Evolutionary conservation across 371 early-diverging fungal species (phyloP), one percentile per base, ranked within the genome.

Genomic region (Mucor lusitanicus): DNA sequence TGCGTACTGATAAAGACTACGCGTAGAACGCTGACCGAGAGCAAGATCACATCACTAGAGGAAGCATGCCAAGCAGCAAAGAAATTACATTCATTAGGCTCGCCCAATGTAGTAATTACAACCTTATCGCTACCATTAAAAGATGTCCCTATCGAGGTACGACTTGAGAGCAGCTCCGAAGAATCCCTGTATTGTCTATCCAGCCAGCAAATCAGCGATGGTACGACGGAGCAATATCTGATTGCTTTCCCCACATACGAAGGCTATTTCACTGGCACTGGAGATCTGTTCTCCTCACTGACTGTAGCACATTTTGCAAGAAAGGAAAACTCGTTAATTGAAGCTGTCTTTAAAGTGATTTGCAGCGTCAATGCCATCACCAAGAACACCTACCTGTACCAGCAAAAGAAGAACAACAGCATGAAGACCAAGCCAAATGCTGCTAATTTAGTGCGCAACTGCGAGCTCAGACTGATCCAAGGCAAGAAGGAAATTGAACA

Each of bases 251-350:
- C 94, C 12, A 87, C 87, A 13, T 87, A 92, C 40, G 72, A 76
- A 5, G 95, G 90, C 1, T 86, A 88, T 56, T 97, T 95, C 68
- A 94, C 94, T 0, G 97, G 97, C n/a, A 93, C 97, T 1, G 97
- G 97, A 28, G 97, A 97, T 72, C 59, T 97, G 56, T 94, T 95
- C 64, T 82, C 94, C 1, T 90, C 94, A 0, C 65, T 96, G 37
- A 59, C 91, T 6, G 76, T 93, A 15, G 95, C 95, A 6, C 74
- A 88, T 6, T 68, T 71, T 19, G 74, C 78, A 23, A 65, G 65
- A 8, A 53, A 55, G 25, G 25, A 60, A 5, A 48, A 63, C 12
- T 65, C 69, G 0, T 63, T 77, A 39, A 71, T 73, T 0, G 63
- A 74, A 5, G 89, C 88, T 3, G 82, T 84, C 19, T 78, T 85